Conservation (phyloP, 2,329 filamentous ascomycete species). For the Phoma sp. region DNA sequence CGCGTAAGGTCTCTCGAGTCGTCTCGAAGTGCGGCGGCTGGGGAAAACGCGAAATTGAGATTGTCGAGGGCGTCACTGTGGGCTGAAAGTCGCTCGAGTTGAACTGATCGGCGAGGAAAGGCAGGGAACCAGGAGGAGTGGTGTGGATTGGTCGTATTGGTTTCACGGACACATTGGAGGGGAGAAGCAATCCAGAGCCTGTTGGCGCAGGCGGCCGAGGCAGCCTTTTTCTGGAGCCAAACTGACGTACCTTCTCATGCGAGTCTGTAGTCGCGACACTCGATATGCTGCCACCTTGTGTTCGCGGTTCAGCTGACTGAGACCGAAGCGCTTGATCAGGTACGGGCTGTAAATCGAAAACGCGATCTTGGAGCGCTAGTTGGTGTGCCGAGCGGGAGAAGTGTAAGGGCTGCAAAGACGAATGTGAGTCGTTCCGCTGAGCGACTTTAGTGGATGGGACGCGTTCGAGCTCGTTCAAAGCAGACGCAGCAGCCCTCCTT, state of each 20-base stretch:
- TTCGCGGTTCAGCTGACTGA: constrained; percentile 37
- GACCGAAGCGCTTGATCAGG: constrained; percentile 33
- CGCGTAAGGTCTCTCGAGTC: constrained; percentile 21
- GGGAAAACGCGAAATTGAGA: constrained; percentile 48
- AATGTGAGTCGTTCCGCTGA: constrained; percentile 18
- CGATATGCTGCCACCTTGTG: constrained; percentile 24
- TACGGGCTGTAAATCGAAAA: constrained; percentile 15
- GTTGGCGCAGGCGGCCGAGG: constrained; percentile 36
- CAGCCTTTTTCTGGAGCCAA: constrained; percentile 45
- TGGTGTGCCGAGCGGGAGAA: constrained; percentile 41
- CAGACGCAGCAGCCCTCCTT: constrained; percentile 45
- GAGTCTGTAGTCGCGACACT: constrained; percentile 20
- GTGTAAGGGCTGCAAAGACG: constrained; percentile 31
- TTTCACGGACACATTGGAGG: constrained; percentile 25
- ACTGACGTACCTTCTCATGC: constrained; percentile 35
- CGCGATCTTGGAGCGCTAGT: constrained; percentile 28
- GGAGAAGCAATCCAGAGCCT: constrained; percentile 12
- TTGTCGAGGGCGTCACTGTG: constrained; percentile 29
- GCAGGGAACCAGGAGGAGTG: constrained; percentile 25
- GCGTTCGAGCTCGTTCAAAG: constrained; percentile 42
- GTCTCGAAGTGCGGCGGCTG: constrained; percentile 35
- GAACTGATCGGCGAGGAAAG: constrained; percentile 30
- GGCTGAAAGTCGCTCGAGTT: constrained; percentile 21
- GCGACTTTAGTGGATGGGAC: constrained; percentile 25
- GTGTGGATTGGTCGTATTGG: constrained; percentile 25